Evolutionary conservation across 805 yeast species (phyloP), one percentile per base, ranked within the genome.

Genomic region (Candida broadrunensis): DNA sequence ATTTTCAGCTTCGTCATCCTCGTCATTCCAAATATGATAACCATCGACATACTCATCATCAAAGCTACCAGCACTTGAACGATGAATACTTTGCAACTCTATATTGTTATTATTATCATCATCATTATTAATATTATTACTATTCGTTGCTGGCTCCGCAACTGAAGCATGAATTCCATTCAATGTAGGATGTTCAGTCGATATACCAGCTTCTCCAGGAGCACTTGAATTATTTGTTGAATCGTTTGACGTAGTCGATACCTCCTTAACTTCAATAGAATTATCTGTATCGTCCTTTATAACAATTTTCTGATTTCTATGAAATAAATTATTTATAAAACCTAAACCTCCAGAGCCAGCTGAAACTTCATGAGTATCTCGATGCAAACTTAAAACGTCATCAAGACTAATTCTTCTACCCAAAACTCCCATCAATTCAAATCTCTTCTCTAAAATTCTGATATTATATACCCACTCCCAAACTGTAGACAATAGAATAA

Each of bases 391-490:
- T 33, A 37, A 32, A 2, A 52, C 55, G 41, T 75, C 78, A 36
- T 77, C 80, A 36, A 67, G 61, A 24, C 81, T 73, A 37, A 70
- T 59, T 45, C 77, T 69, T 44, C 88, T 67, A 0, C 90, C 90
- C 35, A 83, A 68, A 8, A 84, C 77, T 0, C 83, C 83, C 46
- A 65, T 63, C 36, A 72, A 62, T 46, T 83, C 88, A 21, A 65
- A 56, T 24, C 70, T 58, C 45, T 71, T 67, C 45, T 79, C 83
- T 33, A 76, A 53, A 14, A 67, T 52, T 46, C 76, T 73, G 32
- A 81, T 78, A 33, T 78, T 72, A 50, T 67, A 75, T 8, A 80
- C 58, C 83, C 88, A 80, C 58, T 83, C 88, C 84, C 86, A 82
- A 1, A 80, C 68, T 18, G 78, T 65, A 1, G 81, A 75, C 14